A percentile compares a stretch with the other conserved stretches of the same genome.
Conservation (phyloP, 2,329 filamentous ascomycete species). For the Arthrobotrys megalospora region DNA sequence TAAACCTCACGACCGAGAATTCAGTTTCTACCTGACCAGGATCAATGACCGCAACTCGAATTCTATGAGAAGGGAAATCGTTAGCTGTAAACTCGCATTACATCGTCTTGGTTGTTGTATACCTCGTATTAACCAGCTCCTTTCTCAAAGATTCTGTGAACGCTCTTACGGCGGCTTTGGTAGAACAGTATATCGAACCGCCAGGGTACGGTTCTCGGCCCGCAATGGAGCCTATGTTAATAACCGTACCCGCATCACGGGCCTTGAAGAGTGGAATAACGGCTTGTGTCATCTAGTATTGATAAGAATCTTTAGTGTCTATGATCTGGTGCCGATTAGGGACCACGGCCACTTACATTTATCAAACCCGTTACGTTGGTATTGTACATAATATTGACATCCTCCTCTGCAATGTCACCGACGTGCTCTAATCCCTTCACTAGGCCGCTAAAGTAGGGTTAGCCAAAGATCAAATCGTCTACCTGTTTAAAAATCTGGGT, state of each 20-base stretch:
- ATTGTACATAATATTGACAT: constrained; percentile 88
- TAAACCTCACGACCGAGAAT: constrained; percentile 89
- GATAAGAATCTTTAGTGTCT: constrained; percentile 8
- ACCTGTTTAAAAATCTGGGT: neutral
- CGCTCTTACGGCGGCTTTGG: constrained; percentile 87
- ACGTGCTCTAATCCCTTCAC: constrained; percentile 90
- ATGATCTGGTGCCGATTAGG: neutral
- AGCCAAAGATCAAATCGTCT: constrained; percentile 4
- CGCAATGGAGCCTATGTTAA: constrained; percentile 95
- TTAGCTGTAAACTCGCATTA: neutral
- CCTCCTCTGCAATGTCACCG: constrained; percentile 83
- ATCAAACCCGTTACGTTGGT: constrained; percentile 97
- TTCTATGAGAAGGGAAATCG: constrained; percentile 68
- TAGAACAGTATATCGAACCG: constrained; percentile 92
- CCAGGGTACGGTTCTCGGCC: constrained; percentile 87
- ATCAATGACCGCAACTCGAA: constrained; percentile 89
- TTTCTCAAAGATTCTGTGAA: constrained; percentile 87
- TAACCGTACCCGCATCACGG: constrained; percentile 75
- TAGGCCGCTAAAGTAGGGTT: constrained; percentile 75
- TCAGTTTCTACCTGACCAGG: constrained; percentile 95
- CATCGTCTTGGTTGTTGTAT: neutral
- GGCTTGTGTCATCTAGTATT: constrained; percentile 82
- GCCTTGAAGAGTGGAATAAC: constrained; percentile 85
- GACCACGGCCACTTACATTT: constrained; percentile 70
- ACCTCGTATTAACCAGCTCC: constrained; percentile 79